Conservation (phyloP, 2,329 filamentous ascomycete species). For the Lecanoromycetidae sp. region DNA sequence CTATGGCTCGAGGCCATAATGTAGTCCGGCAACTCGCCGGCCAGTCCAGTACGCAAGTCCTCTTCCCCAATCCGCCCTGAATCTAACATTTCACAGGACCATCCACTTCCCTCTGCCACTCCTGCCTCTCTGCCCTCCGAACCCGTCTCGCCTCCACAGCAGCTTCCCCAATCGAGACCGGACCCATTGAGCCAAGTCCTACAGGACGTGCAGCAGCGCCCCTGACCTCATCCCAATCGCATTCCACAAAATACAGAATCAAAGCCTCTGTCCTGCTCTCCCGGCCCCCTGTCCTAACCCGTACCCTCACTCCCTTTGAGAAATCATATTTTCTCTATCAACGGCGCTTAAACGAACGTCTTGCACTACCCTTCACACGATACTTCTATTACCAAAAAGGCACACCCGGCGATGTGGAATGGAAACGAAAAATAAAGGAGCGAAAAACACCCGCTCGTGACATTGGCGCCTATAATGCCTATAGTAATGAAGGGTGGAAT, state of each 20-base stretch:
- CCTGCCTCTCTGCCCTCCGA: constrained; percentile 19
- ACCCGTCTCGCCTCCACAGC: constrained; percentile 27
- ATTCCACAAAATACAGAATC: constrained; percentile 33
- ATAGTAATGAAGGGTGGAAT: constrained; percentile 67
- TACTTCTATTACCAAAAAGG: constrained; percentile 93
- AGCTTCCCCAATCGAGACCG: constrained; percentile 24
- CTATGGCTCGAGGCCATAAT: constrained; percentile 6
- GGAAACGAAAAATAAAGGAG: constrained; percentile 72
- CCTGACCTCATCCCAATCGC: constrained; percentile 20
- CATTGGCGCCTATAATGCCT: constrained; percentile 71
- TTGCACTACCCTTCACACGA: constrained; percentile 73
- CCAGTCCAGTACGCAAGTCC: constrained; percentile 8
- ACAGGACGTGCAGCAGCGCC: constrained; percentile 28
- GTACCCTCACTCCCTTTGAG: constrained; percentile 75
- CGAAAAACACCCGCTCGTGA: constrained; percentile 70
- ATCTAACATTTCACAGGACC: not conserved
- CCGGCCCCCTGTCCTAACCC: constrained; percentile 76
- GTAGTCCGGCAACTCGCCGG: constrained; percentile 5
- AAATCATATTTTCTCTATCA: constrained; percentile 94
- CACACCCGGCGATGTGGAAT: constrained; percentile 73
- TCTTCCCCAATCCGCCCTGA: not conserved
- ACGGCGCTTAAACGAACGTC: constrained; percentile 86
- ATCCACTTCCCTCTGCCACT: constrained; percentile 10
- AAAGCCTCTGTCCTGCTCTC: constrained; percentile 69
- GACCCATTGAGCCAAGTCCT: constrained; percentile 21